phyloP scores from a whole-genome alignment of 805 yeast species.

The Starmera dryadoides region DNA sequence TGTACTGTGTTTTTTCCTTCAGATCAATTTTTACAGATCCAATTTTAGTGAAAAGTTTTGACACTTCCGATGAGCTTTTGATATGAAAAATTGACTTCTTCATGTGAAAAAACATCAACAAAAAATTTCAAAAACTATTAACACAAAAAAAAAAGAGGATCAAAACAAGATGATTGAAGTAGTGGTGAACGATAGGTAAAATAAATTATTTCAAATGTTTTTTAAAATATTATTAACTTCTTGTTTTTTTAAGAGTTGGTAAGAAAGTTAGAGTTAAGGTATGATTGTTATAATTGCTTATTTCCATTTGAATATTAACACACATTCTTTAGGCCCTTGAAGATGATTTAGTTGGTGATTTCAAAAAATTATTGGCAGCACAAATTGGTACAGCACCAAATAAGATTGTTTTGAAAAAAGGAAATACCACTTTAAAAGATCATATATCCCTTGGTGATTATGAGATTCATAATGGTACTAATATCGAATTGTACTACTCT shows the following conservation, averaged over 20 bases:
- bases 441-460: slow-evolving; percentile 92
- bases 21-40: too few species aligned
- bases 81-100: too few species aligned
- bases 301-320: too few species aligned
- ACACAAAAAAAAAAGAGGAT: too few species aligned
- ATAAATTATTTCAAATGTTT: slow-evolving; percentile 12
- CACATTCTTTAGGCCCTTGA: slow-evolving; percentile 58
- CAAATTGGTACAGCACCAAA: slow-evolving; percentile 75
- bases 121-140: too few species aligned
- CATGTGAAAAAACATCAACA: too few species aligned
- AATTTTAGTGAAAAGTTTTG: too few species aligned
- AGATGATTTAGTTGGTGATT: slow-evolving; percentile 82
- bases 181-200: slow-evolving; percentile 57
- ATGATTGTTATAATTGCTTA: slow-evolving; percentile 1
- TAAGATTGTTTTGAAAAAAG: slow-evolving; percentile 67
- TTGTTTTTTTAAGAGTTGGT: slow-evolving; percentile 51
- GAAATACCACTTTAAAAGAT: slow-evolving; percentile 77
- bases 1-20: too few species aligned
- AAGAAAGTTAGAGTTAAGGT: slow-evolving; percentile 77
- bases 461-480: slow-evolving; percentile 86
- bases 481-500: slow-evolving; percentile 74
- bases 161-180: slow-evolving; percentile 62
- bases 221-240: slow-evolving; percentile 7
- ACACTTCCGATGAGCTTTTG: too few species aligned
- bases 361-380: slow-evolving; percentile 73